phyloP scores from a whole-genome alignment of 345 rosid species.

The Citrus australasica region DNA sequence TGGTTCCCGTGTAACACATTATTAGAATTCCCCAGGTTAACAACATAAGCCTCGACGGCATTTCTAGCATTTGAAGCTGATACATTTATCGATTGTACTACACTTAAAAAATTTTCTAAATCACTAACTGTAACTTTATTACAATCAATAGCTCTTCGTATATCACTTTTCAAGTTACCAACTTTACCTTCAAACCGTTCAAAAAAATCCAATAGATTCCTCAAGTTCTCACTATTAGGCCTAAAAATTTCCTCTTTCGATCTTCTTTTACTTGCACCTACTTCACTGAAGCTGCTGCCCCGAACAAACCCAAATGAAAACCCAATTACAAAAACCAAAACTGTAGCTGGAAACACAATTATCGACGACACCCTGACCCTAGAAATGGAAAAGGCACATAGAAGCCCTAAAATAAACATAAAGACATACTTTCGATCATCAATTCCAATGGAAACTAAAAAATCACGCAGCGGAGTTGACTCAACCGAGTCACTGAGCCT shows the following conservation, averaged over 20 bases:
- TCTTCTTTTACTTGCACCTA: slow-evolving; percentile 26
- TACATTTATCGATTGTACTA: slow-evolving; percentile 38
- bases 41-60: slow-evolving; percentile 24
- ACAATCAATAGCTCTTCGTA: slow-evolving; percentile 46
- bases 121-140: slow-evolving; percentile 34
- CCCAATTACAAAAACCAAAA: slow-evolving; percentile 52
- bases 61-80: slow-evolving; percentile 38
- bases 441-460: slow-evolving; percentile 44
- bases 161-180: slow-evolving; percentile 30
- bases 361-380: slow-evolving; percentile 54
- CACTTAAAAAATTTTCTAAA: slow-evolving; percentile 40
- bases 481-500: slow-evolving; percentile 36
- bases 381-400: slow-evolving; percentile 51
- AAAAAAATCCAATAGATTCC: slow-evolving; percentile 36
- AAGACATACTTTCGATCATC: slow-evolving; percentile 44
- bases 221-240: slow-evolving; percentile 35
- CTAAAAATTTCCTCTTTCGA: slow-evolving; percentile 36
- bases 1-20: slow-evolving; percentile 26
- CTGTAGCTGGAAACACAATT: slow-evolving; percentile 49
- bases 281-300: slow-evolving; percentile 36
- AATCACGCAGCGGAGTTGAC: slow-evolving; percentile 37
- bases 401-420: slow-evolving; percentile 43
- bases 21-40: slow-evolving; percentile 19
- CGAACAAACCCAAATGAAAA: slow-evolving; percentile 55
- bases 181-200: slow-evolving; percentile 43